These are phyloP conservation scores for Penicillium egyptiacum DNA, from an alignment of 495 filamentous ascomycete genomes.

Conservation along the genomic window DNA sequence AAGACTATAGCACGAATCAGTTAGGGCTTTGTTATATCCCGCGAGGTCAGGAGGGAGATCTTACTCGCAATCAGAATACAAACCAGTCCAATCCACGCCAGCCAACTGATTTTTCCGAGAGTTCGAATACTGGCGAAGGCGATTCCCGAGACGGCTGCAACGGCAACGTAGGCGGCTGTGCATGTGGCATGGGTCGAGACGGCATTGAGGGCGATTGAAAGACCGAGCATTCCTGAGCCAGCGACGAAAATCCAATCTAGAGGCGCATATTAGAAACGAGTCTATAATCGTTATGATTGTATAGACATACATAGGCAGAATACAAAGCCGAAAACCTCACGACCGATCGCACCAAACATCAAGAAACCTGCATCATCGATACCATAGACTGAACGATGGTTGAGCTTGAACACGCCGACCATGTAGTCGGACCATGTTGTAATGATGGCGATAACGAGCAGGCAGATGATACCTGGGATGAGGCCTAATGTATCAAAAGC, in stretches of 20 bases:
- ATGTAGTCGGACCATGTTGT: conserved; percentile 75
- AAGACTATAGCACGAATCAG: conserved; percentile 52
- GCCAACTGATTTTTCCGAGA: conserved; percentile 37
- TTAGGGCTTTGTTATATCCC: not conserved
- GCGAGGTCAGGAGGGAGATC: conserved; percentile 34
- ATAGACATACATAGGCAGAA: conserved; percentile 43
- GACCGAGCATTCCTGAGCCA: conserved; percentile 58
- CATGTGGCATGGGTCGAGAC: conserved; percentile 64
- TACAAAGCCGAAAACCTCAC: conserved; percentile 57
- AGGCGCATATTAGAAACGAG: conserved; percentile 50
- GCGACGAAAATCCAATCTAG: conserved; percentile 51
- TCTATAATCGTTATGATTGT: conserved; percentile 17
- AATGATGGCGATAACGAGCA: conserved; percentile 55
- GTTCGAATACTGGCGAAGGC: conserved; percentile 38
- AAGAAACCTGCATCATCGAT: conserved; percentile 68
- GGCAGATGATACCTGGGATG: conserved; percentile 52
- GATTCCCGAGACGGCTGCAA: conserved; percentile 37
- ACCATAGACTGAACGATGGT: conserved; percentile 62
- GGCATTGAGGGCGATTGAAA: conserved; percentile 67
- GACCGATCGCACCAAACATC: conserved; percentile 61
- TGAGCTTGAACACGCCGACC: conserved; percentile 68
- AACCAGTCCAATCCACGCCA: conserved; percentile 41
- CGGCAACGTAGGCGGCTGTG: conserved; percentile 48
- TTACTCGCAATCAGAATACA: conserved; percentile 41
- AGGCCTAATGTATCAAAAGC: conserved; percentile 63